Percentiles rank a stretch among this genome's conserved stretches.
These are phyloP conservation scores for Phtheirospermum japonicum DNA, from an alignment of 257 asterid species.

Conservation along the genomic window DNA sequence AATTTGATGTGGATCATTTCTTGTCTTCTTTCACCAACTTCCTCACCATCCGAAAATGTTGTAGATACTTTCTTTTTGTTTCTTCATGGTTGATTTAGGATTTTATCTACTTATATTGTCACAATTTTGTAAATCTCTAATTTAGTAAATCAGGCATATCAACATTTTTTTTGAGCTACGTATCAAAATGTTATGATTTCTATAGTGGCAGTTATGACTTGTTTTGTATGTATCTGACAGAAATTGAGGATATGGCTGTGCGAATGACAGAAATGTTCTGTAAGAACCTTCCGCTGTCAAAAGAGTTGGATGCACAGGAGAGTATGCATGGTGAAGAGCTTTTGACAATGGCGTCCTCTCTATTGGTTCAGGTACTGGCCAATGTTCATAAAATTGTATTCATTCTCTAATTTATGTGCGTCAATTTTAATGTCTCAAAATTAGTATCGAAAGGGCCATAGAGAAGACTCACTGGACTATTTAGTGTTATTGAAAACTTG, in stretches of 20 bases:
- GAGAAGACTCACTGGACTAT: constrained; percentile 16
- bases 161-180: background rate
- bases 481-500: constrained; percentile 15
- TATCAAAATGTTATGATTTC: constrained; percentile 4
- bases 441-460: constrained; percentile 2
- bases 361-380: constrained; percentile 86
- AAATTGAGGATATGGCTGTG: constrained; percentile 64
- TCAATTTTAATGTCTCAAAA: constrained; percentile 3
- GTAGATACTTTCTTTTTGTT: constrained; percentile 7
- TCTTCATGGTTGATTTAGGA: background rate
- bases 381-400: constrained; percentile 14
- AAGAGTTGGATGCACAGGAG: constrained; percentile 84
- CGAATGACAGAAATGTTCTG: constrained; percentile 70
- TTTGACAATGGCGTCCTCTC: constrained; percentile 68
- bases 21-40: background rate
- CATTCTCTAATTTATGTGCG: constrained; percentile 16
- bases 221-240: constrained; percentile 38
- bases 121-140: background rate
- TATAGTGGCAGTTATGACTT: constrained; percentile 23
- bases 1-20: constrained; percentile 15
- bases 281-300: constrained; percentile 73
- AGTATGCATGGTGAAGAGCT: constrained; percentile 94
- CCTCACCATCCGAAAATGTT: background rate
- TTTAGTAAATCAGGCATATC: background rate
- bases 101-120: background rate